Evolutionary conservation across 129 eudicot species (phyloP).

Genomic region (Sambucus nigra): DNA sequence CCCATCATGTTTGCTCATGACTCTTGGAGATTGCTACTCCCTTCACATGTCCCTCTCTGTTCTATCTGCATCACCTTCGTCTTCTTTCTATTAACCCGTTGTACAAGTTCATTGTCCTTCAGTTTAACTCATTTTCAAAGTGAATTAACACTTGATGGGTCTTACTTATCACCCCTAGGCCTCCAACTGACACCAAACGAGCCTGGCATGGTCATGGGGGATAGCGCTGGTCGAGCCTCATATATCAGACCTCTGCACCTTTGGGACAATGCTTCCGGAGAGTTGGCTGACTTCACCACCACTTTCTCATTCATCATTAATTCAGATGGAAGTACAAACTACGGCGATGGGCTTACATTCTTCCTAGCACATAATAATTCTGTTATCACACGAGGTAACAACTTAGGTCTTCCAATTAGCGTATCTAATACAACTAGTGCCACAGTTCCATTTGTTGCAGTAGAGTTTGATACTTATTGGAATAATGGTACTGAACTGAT

Average conservation of each 20-base stretch:
- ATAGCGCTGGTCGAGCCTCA: conserved; percentile 20
- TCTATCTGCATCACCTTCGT: conserved; percentile 1
- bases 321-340: background rate
- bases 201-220: background rate
- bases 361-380: conserved; percentile 18
- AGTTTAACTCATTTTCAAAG: conserved; percentile 7
- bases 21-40: too few species aligned
- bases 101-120: conserved; percentile 17
- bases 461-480: conserved; percentile 31
- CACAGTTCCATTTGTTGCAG: conserved; percentile 20
- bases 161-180: too few species aligned
- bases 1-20: too few species aligned
- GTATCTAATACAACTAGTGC: background rate
- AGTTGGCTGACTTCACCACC: conserved; percentile 29
- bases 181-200: conserved; percentile 21
- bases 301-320: conserved; percentile 30
- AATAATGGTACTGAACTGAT: conserved; percentile 8
- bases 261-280: conserved; percentile 16
- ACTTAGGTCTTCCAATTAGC: background rate
- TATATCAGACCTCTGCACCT: conserved; percentile 18
- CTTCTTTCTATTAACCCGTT: conserved; percentile 8
- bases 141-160: too few species aligned
- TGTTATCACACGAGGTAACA: background rate
- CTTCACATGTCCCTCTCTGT: too few species aligned
- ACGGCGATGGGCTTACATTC: conserved; percentile 25